phyloP scores from a whole-genome alignment of 257 asterid genomes.

The Scutellaria baicalensis region DNA sequence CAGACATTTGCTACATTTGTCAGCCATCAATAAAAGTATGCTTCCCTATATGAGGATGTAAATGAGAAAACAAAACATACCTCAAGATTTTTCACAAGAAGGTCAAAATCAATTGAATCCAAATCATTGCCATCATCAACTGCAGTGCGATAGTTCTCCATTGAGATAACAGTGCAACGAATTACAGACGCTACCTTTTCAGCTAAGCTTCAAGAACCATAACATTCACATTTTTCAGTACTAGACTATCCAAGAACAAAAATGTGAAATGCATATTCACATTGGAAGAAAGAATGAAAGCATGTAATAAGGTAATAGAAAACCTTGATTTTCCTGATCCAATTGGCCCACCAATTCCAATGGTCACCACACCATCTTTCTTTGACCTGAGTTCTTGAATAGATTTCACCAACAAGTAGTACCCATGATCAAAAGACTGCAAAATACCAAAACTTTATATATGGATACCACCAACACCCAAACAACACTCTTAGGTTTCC shows the following conservation, averaged over 20 bases:
- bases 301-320: not conserved
- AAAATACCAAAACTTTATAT: slow-evolving; percentile 14
- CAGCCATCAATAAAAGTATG: not conserved
- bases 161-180: slow-evolving; percentile 79
- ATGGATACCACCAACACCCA: not conserved
- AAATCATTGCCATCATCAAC: slow-evolving; percentile 84
- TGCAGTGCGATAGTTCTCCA: slow-evolving; percentile 96
- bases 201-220: slow-evolving; percentile 79
- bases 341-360: slow-evolving; percentile 98
- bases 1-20: not conserved
- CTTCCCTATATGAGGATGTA: not conserved
- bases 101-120: slow-evolving; percentile 86
- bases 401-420: slow-evolving; percentile 91
- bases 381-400: slow-evolving; percentile 93
- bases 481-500: not conserved
- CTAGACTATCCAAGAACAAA: not conserved
- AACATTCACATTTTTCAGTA: slow-evolving; percentile 21
- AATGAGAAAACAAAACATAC: slow-evolving; percentile 24
- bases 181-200: slow-evolving; percentile 96
- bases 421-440: slow-evolving; percentile 99
- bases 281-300: not conserved
- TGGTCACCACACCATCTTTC: slow-evolving; percentile 81
- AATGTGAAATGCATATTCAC: not conserved
- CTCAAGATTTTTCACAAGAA: slow-evolving; percentile 85
- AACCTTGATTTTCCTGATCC: slow-evolving; percentile 99